A percentile compares a stretch with the other conserved stretches of the same genome.
Conservation (phyloP, 192 early-diverging fungal species). For the Kappamyces sp. region DNA sequence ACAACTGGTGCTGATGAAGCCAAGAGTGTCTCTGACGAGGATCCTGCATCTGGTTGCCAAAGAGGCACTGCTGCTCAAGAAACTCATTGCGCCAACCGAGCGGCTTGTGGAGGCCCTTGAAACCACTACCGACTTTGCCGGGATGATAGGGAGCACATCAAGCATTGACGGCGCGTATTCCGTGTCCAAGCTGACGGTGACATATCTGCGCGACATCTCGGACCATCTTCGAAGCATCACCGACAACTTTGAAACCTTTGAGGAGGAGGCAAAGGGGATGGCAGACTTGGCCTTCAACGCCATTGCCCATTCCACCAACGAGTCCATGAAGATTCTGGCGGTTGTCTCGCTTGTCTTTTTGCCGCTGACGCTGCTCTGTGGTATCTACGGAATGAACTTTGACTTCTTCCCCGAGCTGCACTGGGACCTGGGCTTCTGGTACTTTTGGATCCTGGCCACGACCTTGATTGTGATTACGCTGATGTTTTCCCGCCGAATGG, state of each 20-base stretch:
- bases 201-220: conserved; percentile 28
- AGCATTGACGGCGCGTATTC: neutral
- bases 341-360: conserved; percentile 30
- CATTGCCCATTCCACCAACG: conserved; percentile 35
- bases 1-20: conserved; percentile 16
- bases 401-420: conserved; percentile 26
- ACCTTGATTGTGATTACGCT: neutral
- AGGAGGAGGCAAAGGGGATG: conserved; percentile 19
- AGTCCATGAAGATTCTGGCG: conserved; percentile 35
- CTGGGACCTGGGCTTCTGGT: conserved; percentile 1
- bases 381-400: conserved; percentile 42
- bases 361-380: conserved; percentile 31
- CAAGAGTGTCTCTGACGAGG: conserved; percentile 13
- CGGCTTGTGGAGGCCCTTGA: conserved; percentile 17
- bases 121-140: too few species aligned
- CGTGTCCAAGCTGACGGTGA: conserved; percentile 25
- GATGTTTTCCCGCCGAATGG: neutral
- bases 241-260: conserved; percentile 23
- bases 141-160: conserved; percentile 10
- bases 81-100: conserved; percentile 16
- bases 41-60: conserved; percentile 29
- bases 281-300: conserved; percentile 33
- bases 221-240: conserved; percentile 22
- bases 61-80: conserved; percentile 22
- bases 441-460: conserved; percentile 11